Percentiles rank a stretch among this genome's conserved stretches.
Conservation (phyloP, 345 rosid species). For the Moringa oleifera region DNA sequence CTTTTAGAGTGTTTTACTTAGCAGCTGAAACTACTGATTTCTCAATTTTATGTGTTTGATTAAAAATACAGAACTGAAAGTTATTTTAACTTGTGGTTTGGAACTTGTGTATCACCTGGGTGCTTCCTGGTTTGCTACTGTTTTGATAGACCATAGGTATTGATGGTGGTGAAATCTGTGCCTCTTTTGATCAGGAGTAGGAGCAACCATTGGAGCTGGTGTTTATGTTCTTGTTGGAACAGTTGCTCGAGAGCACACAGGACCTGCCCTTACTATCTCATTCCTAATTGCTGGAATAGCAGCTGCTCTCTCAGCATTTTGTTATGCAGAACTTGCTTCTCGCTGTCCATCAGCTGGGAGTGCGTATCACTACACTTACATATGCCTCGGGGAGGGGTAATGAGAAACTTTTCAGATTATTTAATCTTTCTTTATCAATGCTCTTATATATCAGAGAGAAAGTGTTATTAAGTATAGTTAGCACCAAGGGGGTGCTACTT, state of each 20-base stretch:
- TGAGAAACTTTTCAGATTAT: neutral
- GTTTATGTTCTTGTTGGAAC: slow-evolving; percentile 94
- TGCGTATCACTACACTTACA: slow-evolving; percentile 95
- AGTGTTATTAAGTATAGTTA: too few species aligned
- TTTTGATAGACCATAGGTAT: too few species aligned
- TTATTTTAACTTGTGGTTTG: neutral
- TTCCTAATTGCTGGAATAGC: slow-evolving; percentile 93
- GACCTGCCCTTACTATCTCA: slow-evolving; percentile 89
- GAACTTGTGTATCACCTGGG: neutral
- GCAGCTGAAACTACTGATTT: neutral
- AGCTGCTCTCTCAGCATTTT: slow-evolving; percentile 90
- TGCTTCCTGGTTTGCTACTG: neutral
- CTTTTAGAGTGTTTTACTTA: neutral
- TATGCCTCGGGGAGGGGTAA: slow-evolving; percentile 95
- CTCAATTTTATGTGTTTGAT: too few species aligned
- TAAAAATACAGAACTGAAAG: too few species aligned
- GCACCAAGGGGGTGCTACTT: too few species aligned
- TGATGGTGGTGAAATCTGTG: too few species aligned
- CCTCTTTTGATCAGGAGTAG: slow-evolving; percentile 54
- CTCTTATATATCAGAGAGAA: too few species aligned
- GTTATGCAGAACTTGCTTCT: slow-evolving; percentile 93
- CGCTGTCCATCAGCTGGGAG: slow-evolving; percentile 99
- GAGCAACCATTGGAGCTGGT: slow-evolving; percentile 98
- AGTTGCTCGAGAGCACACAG: slow-evolving; percentile 95
- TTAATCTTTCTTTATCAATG: neutral